These are phyloP conservation scores for Mycena rosella DNA, from an alignment of 768 basidiomycete species.

Conservation along the genomic window DNA sequence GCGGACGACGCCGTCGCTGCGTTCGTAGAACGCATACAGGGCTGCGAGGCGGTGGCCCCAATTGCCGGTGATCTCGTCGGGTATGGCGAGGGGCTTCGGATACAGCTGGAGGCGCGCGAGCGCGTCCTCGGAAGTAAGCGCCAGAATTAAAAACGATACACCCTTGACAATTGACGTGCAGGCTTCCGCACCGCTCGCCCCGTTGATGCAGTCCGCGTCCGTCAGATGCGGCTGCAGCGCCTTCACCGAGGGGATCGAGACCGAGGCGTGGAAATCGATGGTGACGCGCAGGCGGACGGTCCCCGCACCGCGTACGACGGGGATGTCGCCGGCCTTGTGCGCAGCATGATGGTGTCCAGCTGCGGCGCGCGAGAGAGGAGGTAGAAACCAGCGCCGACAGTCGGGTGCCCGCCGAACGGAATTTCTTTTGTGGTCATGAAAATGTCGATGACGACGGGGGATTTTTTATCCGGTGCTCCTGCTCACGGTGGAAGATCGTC, in stretches of 20 bases:
- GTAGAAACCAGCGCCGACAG: slow-evolving; percentile 58
- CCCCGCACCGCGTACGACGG: slow-evolving; percentile 44
- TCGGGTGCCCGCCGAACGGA: slow-evolving; percentile 62
- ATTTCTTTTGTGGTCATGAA: slow-evolving; percentile 55
- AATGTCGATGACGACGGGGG: slow-evolving; percentile 52
- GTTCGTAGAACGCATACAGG: slow-evolving; percentile 52
- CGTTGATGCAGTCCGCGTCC: slow-evolving; percentile 53
- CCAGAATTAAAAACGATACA: slow-evolving; percentile 57
- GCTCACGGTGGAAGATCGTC: slow-evolving; percentile 59
- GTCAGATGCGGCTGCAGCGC: slow-evolving; percentile 44
- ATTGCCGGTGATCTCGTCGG: slow-evolving; percentile 45
- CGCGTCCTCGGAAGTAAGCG: slow-evolving; percentile 54
- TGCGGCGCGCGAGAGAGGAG: slow-evolving; percentile 45
- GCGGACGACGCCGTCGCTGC: slow-evolving; percentile 49
- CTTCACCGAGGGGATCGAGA: slow-evolving; percentile 44
- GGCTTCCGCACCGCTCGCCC: slow-evolving; percentile 47
- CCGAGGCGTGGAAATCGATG: slow-evolving; percentile 54
- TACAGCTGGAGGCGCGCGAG: slow-evolving; percentile 47
- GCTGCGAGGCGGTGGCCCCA: slow-evolving; percentile 52
- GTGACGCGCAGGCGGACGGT: slow-evolving; percentile 54
- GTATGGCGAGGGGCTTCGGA: slow-evolving; percentile 41
- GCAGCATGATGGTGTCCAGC: slow-evolving; percentile 45
- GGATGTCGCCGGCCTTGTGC: slow-evolving; percentile 59
- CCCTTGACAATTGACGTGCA: slow-evolving; percentile 61
- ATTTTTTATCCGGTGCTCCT: slow-evolving; percentile 21